Evolutionary conservation across 1,284 basidiomycete species (phyloP), one percentile per base, ranked within the genome.

Genomic region (Heterobasidion occidentale): DNA sequence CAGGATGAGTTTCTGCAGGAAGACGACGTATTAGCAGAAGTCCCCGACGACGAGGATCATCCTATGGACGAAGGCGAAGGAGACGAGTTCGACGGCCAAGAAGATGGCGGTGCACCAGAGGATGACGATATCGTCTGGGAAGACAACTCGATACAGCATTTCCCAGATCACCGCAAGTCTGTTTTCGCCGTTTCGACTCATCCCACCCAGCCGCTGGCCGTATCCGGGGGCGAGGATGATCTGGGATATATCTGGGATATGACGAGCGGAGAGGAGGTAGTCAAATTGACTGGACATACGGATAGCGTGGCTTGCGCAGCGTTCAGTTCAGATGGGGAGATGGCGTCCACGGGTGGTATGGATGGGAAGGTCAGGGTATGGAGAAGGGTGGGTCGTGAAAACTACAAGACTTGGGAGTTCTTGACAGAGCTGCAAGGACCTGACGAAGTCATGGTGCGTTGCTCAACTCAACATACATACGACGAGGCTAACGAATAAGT

Each of bases 281-380:
- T 87, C 51, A 89, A 86, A 68, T 80, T 99, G 52, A 88, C 87
- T 0, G 96, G 96, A 1, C 96, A 99, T 71, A 85, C 85, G 7
- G 97, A 99, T 69, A 95, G 92, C 63, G 93, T 99, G 46, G 88
- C 88, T 3, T 79, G 79, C 53, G 81, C 83, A 1, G 87, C 79
- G 46, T 99, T 92, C 79, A 96, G 85, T 67, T 67, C 76, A 4
- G 94, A 98, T 67, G 96, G 97, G 9, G 88, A 96, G 70, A 79
- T 96, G 78, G 80, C 96, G 57, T 88, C 96, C 12, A 98, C 94
- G 0, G 96, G 94, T 17, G 95, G 96, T 0, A 98, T 99, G 93
- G 96, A 99, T 67, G 96, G 97, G 9, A 88, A 85, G 66, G 87
- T 98, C 20, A 80, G 94, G 60, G 76, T 99, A 57, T 99, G 95